Conservation (phyloP, 2,329 filamentous ascomycete genomes). For the Microcera coccophila region DNA sequence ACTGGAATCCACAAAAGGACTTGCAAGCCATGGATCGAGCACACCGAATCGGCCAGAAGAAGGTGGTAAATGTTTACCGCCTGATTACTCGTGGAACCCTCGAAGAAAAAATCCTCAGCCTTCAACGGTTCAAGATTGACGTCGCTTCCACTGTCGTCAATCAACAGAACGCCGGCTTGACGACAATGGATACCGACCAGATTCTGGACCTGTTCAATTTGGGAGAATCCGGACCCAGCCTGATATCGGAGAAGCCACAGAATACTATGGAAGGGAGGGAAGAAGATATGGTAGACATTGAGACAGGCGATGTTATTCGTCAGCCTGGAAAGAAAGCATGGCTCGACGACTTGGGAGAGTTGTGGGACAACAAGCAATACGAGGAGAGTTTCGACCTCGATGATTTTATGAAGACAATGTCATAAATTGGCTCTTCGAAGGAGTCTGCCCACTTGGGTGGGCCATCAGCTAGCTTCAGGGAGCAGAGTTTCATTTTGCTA, state of each 20-base stretch:
- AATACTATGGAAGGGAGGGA: slow-evolving; percentile 60
- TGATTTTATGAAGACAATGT: slow-evolving; percentile 93
- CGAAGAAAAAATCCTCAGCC: slow-evolving; percentile 96
- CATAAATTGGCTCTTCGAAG: slow-evolving; percentile 35
- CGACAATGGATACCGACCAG: slow-evolving; percentile 97
- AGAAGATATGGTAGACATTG: slow-evolving; percentile 88
- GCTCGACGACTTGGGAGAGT: slow-evolving; percentile 88
- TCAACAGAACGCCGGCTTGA: slow-evolving; percentile 92
- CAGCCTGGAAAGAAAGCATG: slow-evolving; percentile 96
- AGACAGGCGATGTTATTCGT: slow-evolving; percentile 85
- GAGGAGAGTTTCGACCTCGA: slow-evolving; percentile 97
- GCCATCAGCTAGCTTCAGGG: background rate
- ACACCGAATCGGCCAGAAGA: slow-evolving; percentile 98
- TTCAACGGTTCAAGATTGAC: slow-evolving; percentile 99
- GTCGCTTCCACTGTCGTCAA: slow-evolving; percentile 98
- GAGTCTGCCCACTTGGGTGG: background rate
- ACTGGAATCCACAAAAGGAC: slow-evolving; percentile 99
- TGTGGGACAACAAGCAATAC: slow-evolving; percentile 97
- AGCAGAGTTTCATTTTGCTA: background rate
- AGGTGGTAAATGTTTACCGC: slow-evolving; percentile 98
- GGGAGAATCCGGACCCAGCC: slow-evolving; percentile 68
- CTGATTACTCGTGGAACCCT: slow-evolving; percentile 92
- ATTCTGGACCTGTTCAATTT: slow-evolving; percentile 95
- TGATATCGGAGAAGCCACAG: slow-evolving; percentile 59
- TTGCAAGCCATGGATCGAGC: slow-evolving; percentile 98